Conservation (phyloP, 2,329 filamentous ascomycete genomes). For the Microsporum canis region DNA sequence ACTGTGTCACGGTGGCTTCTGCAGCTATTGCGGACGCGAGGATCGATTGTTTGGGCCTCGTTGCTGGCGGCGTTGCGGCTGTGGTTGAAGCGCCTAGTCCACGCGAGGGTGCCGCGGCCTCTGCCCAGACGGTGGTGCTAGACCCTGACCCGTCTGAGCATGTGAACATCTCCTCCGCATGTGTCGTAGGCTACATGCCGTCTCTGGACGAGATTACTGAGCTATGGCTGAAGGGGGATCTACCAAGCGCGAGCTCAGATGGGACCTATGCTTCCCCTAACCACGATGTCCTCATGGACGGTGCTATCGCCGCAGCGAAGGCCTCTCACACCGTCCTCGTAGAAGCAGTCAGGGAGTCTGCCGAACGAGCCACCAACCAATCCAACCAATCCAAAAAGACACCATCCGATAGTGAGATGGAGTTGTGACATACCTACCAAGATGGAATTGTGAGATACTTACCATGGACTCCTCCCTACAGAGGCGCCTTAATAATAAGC, state of each 20-base stretch:
- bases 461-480: background rate
- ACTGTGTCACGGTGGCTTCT: constrained; percentile 86
- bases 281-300: constrained; percentile 48
- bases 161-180: constrained; percentile 63
- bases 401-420: background rate
- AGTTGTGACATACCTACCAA: background rate
- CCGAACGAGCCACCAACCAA: constrained; percentile 29
- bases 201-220: constrained; percentile 84
- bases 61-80: constrained; percentile 80
- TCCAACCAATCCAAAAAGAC: background rate
- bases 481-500: too few species aligned
- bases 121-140: constrained; percentile 42
- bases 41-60: constrained; percentile 87
- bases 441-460: background rate
- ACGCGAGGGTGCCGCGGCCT: constrained; percentile 17
- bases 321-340: constrained; percentile 49
- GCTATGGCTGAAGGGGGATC: constrained; percentile 78
- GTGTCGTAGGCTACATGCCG: constrained; percentile 81
- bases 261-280: constrained; percentile 26
- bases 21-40: constrained; percentile 88
- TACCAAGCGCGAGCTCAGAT: constrained; percentile 25
- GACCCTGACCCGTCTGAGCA: constrained; percentile 80
- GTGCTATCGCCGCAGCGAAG: constrained; percentile 51
- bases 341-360: constrained; percentile 50
- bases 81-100: constrained; percentile 41